These are phyloP conservation scores for Trichoderma koningiopsis DNA, from an alignment of 2,329 filamentous ascomycete genomes.

Conservation along the genomic window DNA sequence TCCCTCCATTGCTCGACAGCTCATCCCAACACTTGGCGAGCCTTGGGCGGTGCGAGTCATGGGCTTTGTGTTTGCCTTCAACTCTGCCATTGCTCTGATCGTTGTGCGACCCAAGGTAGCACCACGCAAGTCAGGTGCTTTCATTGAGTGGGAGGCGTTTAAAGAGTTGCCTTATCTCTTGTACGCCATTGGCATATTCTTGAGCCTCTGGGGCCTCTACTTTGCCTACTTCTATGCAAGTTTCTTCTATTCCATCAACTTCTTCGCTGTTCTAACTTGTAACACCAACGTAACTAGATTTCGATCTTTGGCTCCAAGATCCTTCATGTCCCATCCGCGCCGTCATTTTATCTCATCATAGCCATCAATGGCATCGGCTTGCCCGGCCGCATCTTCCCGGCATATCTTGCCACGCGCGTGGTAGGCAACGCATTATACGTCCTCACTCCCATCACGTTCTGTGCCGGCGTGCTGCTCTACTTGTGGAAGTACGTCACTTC, in stretches of 20 bases:
- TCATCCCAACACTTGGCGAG: conserved; percentile 40
- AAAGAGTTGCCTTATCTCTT: neutral
- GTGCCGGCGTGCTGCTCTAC: neutral
- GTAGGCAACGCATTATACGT: neutral
- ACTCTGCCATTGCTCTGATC: neutral
- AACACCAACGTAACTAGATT: neutral
- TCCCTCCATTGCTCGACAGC: conserved; percentile 42
- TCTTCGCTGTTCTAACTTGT: neutral
- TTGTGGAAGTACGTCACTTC: neutral
- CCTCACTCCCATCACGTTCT: neutral
- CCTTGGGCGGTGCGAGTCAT: conserved; percentile 18
- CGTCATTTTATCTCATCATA: neutral
- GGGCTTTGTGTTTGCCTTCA: neutral
- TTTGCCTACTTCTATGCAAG: neutral
- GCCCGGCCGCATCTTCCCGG: neutral
- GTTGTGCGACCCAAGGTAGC: neutral
- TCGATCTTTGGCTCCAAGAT: neutral
- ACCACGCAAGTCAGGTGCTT: neutral
- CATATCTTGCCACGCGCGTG: neutral
- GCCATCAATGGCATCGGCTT: neutral
- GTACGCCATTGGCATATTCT: neutral
- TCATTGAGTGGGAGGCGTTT: neutral
- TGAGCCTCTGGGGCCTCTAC: neutral
- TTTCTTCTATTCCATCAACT: neutral
- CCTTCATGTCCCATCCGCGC: neutral